Evolutionary conservation across 1,139 yeast species (phyloP).

Genomic region (Saccharomycopsis hybrid): DNA sequence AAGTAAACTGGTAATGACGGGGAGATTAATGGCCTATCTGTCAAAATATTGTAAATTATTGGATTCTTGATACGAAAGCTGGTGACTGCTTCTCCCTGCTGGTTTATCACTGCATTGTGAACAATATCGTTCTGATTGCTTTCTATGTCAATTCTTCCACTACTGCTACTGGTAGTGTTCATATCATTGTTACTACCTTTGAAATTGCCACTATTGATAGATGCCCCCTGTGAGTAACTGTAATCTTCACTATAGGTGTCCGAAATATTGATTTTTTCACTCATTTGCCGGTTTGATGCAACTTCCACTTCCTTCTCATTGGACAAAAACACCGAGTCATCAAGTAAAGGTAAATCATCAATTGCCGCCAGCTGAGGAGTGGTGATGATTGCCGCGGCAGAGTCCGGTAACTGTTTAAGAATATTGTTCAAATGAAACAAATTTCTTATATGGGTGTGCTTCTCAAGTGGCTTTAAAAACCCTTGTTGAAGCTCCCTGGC

Average conservation of each 20-base stretch:
- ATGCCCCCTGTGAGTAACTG: slow-evolving; percentile 6
- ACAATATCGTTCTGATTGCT: not conserved
- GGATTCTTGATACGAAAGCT: slow-evolving; percentile 49
- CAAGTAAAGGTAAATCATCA: slow-evolving; percentile 14
- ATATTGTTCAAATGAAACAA: slow-evolving; percentile 30
- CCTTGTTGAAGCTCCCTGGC: slow-evolving; percentile 43
- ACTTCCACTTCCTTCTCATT: not conserved
- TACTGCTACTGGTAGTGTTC: too few species aligned
- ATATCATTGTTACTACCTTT: not conserved
- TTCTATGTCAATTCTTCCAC: too few species aligned
- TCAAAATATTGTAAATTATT: slow-evolving; percentile 76
- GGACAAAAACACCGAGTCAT: not conserved
- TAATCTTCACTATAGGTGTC: slow-evolving; percentile 17
- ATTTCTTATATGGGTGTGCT: slow-evolving; percentile 28
- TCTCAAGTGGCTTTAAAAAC: slow-evolving; percentile 20
- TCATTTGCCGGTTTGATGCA: not conserved
- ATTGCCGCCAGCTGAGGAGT: slow-evolving; percentile 24
- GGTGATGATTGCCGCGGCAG: slow-evolving; percentile 35
- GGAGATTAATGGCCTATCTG: slow-evolving; percentile 89
- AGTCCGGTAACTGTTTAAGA: slow-evolving; percentile 30
- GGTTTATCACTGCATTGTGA: slow-evolving; percentile 28
- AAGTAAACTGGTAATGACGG: slow-evolving; percentile 74
- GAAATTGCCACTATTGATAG: not conserved
- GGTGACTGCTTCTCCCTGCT: slow-evolving; percentile 31
- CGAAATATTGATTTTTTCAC: slow-evolving; percentile 7